Base-by-base conservation (phyloP, 2,329 filamentous ascomycete genomes). In the Aspergillus transmontanensis region DNA sequence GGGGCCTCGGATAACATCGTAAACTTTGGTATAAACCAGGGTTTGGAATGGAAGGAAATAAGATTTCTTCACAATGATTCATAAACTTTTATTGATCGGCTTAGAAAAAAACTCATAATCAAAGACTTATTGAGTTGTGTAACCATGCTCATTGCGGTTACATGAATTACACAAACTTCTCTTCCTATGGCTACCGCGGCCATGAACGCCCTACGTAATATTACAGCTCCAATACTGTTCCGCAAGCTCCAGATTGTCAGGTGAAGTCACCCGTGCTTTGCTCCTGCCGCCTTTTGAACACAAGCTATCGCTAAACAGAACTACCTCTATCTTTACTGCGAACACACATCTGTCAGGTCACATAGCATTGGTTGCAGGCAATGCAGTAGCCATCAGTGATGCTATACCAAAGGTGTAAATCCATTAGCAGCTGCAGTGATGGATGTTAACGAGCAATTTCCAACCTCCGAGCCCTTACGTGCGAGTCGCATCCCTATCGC, bases 401-500 rank as follows among this genome's bases (percentile, higher is more conserved):
- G 56, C 48, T 56, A 63, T 62, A 66, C 63, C 54, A 58, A 62
- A 62, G n/a, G 59, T 48, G 16, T 62, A 32, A 61, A 28, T 39
- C 51, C 34, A 65, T 65, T 57, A 59, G 58, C 64, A 60, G 62
- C 64, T 64, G 66, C 65, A 68, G 70, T 66, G 64, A 77, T 78
- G 73, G 71, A 75, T 62, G 66, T 67, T 59, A 68, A 62, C 62
- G 66, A 70, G 39, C 66, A 68, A 58, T 66, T 69, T 62, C 62
- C 67, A 46, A 66, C 64, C 34, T 64, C 72, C 46, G 69, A 71
- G 60, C 60, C 65, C 55, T 64, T 70, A 53, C 66, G 62, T 48
- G 68, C 70, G 64, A 72, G 62, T 51, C 64, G 68, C 21, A 70
- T 78, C 58, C 74, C 79, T 26, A 81, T 83, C 60, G 76, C 80